Conservation (phyloP, 1,139 yeast species). For the Blastobotrys persicus region DNA sequence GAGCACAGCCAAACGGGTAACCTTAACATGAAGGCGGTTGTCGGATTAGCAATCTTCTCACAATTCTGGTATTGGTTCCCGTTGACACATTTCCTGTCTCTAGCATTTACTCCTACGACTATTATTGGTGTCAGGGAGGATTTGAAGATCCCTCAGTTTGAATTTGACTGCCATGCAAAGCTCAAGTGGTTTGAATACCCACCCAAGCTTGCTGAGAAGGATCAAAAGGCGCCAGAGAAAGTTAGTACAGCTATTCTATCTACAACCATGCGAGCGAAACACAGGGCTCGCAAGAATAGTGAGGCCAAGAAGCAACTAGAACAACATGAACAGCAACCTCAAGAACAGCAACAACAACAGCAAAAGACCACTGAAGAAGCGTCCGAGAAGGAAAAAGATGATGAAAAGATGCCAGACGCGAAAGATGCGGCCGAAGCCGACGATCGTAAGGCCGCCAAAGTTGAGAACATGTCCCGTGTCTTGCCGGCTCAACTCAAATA, state of each 20-base stretch:
- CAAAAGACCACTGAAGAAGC: not conserved
- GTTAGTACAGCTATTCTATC: constrained; percentile 91
- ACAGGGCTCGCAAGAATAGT: constrained; percentile 73
- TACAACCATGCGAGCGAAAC: constrained; percentile 89
- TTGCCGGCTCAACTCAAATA: constrained; percentile 87
- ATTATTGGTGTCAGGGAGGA: constrained; percentile 84
- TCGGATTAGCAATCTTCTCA: constrained; percentile 83
- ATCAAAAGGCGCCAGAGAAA: constrained; percentile 83
- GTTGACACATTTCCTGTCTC: constrained; percentile 83
- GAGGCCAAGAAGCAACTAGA: constrained; percentile 52
- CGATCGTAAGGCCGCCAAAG: constrained; percentile 44
- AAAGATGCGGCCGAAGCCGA: constrained; percentile 22
- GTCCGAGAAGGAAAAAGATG: constrained; percentile 2
- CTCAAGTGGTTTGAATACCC: constrained; percentile 85
- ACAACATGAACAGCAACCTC: constrained; percentile 17
- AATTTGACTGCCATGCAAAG: constrained; percentile 76
- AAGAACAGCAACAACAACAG: not conserved
- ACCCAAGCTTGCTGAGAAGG: constrained; percentile 76
- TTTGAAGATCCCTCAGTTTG: constrained; percentile 81
- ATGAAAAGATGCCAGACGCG: constrained; percentile 25
- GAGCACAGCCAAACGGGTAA: constrained; percentile 92
- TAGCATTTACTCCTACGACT: constrained; percentile 91
- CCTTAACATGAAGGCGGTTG: constrained; percentile 84
- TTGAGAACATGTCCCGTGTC: constrained; percentile 81
- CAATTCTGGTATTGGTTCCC: constrained; percentile 99